Evolutionary conservation across 768 basidiomycete genomes (phyloP), one percentile per base, ranked within the genome.

Genomic region (Boletales sp.): DNA sequence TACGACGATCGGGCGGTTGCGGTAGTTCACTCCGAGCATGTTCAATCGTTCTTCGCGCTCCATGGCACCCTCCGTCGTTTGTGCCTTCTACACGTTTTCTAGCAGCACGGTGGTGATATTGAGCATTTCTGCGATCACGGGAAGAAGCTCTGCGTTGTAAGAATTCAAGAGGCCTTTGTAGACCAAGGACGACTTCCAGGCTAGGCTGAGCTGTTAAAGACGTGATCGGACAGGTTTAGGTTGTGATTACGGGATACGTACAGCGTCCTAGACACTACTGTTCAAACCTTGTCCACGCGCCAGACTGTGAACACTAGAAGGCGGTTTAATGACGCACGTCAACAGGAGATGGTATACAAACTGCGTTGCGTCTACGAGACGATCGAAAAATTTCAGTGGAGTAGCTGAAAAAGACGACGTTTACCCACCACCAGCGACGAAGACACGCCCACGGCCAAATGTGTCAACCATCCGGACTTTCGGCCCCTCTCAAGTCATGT

Each of bases 381-480:
- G 18, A 14, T 17, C 4, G 14, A n/a, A n/a, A 35, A n/a, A 11
- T 38, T n/a, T 47, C 2, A 43, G n/a, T 19, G 19, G 37, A 35
- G 21, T 27, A 6, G 17, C 7, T 11, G 10, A 13, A 2, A 34
- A n/a, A 21, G 21, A 10, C 13, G 35, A 7, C 19, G 41, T 17
- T 9, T 13, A 8, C 40, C 43, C 30, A 59, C 79, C 80, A 56
- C 79, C 80, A 21, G 63, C 73, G 11, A 80, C 44, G 50, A 79
- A 80, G 11, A 73, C 74, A n/a, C 75, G 67, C 3, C 76, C 76
- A 5, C 56, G 49, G 15, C 64, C 55, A 53, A 79, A 74, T 18
- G 59, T 68, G 39, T 78, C 56, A 0, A 71, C 73, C 75, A 79
- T 75, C 10, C 79, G 68, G 27, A 79, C 70, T 56, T 78, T 78